phyloP scores from a whole-genome alignment of 441 rosid species.

The Erysimum pusillum region DNA sequence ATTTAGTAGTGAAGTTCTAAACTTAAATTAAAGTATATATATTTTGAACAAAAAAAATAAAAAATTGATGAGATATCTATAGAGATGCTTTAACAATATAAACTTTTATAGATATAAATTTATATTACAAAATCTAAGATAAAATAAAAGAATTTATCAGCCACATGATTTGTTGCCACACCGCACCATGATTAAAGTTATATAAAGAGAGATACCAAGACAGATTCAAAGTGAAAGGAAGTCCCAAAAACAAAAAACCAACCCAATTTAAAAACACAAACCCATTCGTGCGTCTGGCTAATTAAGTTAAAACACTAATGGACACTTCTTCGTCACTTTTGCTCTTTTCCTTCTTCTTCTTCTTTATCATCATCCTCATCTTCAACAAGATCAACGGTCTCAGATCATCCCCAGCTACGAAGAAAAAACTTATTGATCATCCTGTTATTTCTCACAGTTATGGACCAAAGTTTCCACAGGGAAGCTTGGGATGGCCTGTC shows the following conservation, averaged over 20 bases:
- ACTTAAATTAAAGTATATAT: no score
- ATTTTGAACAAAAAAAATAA: no score
- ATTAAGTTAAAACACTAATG: constrained; percentile 46
- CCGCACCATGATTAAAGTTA: constrained; percentile 49
- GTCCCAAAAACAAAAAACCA: constrained; percentile 30
- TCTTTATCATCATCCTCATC: constrained; percentile 50
- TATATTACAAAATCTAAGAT: not conserved
- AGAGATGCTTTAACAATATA: not conserved
- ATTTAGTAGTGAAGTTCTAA: no score
- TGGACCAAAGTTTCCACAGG: constrained; percentile 63
- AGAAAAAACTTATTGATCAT: constrained; percentile 26
- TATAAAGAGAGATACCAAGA: constrained; percentile 44
- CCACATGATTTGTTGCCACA: constrained; percentile 49
- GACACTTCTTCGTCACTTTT: constrained; percentile 47
- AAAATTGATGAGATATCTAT: no score
- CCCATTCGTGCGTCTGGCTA: constrained; percentile 50
- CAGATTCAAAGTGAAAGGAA: constrained; percentile 48
- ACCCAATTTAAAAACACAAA: constrained; percentile 32
- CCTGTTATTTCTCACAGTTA: constrained; percentile 19
- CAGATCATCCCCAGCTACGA: constrained; percentile 42
- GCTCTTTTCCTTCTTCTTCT: constrained; percentile 50
- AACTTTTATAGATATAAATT: not conserved
- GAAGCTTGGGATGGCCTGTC: constrained; percentile 89
- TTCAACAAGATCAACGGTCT: constrained; percentile 42
- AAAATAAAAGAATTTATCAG: constrained; percentile 17